These are phyloP conservation scores for Buddleja alternifolia DNA, from an alignment of 257 asterid species.

Conservation along the genomic window DNA sequence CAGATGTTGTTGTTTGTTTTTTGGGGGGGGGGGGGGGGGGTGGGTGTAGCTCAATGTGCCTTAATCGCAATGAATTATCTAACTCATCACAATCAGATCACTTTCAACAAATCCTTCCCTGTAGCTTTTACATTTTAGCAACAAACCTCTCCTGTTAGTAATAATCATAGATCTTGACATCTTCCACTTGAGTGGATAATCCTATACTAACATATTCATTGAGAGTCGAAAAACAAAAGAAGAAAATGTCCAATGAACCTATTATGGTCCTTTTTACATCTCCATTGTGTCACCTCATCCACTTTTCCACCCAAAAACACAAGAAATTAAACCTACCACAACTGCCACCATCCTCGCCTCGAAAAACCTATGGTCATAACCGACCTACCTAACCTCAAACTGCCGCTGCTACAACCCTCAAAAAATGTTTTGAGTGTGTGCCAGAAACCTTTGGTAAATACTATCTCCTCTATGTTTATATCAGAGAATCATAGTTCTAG, in stretches of 20 bases:
- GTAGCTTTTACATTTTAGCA: not conserved
- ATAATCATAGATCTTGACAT: not conserved
- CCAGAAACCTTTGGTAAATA: no score
- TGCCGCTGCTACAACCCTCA: not conserved
- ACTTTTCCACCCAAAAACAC: not conserved
- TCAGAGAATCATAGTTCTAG: not conserved
- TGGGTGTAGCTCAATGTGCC: not conserved
- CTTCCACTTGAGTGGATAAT: not conserved
- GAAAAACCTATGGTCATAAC: not conserved
- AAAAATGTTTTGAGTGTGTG: no score
- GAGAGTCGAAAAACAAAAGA: not conserved
- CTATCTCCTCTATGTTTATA: no score
- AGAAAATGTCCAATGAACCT: not conserved
- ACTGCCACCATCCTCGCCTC: not conserved
- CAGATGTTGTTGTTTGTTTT: no score
- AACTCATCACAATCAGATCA: not conserved
- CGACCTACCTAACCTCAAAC: not conserved
- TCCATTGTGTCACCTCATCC: not conserved
- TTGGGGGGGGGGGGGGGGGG: not conserved
- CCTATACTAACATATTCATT: not conserved
- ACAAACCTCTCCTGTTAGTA: conserved; percentile 1
- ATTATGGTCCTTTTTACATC: no score
- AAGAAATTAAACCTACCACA: not conserved
- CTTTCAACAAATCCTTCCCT: not conserved
- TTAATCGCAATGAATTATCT: not conserved